phyloP scores from a whole-genome alignment of 2,329 filamentous ascomycete genomes.

The Diaporthe humulicola region DNA sequence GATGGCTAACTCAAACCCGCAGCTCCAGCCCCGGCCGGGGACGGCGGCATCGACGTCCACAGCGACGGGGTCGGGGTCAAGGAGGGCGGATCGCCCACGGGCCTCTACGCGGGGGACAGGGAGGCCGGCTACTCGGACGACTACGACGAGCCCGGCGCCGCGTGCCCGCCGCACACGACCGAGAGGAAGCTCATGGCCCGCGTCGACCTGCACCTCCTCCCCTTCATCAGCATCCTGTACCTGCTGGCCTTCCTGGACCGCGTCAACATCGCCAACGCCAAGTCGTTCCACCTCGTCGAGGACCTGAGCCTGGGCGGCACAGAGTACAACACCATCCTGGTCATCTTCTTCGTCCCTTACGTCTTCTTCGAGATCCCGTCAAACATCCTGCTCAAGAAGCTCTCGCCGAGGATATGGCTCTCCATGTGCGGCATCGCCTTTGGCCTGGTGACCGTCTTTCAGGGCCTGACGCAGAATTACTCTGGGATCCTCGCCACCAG shows the following conservation, averaged over 20 bases:
- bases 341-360: conserved; percentile 87
- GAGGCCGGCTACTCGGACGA: conserved; percentile 41
- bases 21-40: conserved; percentile 2
- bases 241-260: conserved; percentile 78
- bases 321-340: conserved; percentile 81
- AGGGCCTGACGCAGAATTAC: conserved; percentile 85
- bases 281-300: conserved; percentile 72
- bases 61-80: conserved; percentile 9
- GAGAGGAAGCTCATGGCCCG: conserved; percentile 76
- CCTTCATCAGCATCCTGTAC: conserved; percentile 80
- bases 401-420: conserved; percentile 79
- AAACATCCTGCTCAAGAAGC: conserved; percentile 77
- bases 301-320: conserved; percentile 72
- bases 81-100: conserved; percentile 27
- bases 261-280: conserved; percentile 85
- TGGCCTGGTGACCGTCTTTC: conserved; percentile 79
- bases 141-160: conserved; percentile 50
- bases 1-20: background rate
- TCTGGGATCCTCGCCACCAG: conserved; percentile 81
- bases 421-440: conserved; percentile 88
- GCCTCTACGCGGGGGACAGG: conserved; percentile 18
- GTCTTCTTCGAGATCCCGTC: conserved; percentile 79
- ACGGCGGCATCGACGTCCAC: background rate
- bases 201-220: conserved; percentile 79
- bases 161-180: conserved; percentile 67